phyloP scores from a whole-genome alignment of 2,329 filamentous ascomycete genomes.

The Xylariaceae sp. region DNA sequence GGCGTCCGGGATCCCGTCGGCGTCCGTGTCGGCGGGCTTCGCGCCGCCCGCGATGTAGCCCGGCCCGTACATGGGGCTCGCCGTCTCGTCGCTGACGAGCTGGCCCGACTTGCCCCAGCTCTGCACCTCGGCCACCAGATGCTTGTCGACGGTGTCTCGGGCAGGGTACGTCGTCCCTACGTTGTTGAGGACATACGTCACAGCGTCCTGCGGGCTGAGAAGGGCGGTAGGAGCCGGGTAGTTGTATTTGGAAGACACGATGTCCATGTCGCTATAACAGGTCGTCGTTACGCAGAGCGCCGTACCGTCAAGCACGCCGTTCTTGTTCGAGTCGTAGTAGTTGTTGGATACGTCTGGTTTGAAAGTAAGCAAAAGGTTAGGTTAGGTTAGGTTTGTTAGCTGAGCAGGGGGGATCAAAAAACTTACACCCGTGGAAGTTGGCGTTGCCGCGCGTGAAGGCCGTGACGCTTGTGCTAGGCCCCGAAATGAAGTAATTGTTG shows the following conservation, averaged over 20 bases:
- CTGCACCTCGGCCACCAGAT: slow-evolving; percentile 51
- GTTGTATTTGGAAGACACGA: slow-evolving; percentile 48
- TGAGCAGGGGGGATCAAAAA: background rate
- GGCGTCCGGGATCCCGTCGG: slow-evolving; percentile 58
- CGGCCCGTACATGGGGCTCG: slow-evolving; percentile 46
- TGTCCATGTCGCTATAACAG: slow-evolving; percentile 56
- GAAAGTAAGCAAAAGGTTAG: too few relatives aligned
- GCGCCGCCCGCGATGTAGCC: slow-evolving; percentile 49
- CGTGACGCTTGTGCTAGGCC: slow-evolving; percentile 55
- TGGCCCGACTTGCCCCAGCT: slow-evolving; percentile 54
- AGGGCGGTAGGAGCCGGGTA: slow-evolving; percentile 52
- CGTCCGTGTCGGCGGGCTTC: slow-evolving; percentile 52
- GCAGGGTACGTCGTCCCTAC: slow-evolving; percentile 51
- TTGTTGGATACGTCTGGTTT: slow-evolving; percentile 56
- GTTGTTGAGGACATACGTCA: slow-evolving; percentile 48
- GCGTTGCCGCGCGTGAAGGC: slow-evolving; percentile 63
- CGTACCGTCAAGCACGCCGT: slow-evolving; percentile 57
- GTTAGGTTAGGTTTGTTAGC: too few relatives aligned
- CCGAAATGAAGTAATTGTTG: slow-evolving; percentile 64
- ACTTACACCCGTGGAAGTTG: slow-evolving; percentile 57
- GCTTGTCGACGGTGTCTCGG: slow-evolving; percentile 53
- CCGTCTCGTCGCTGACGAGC: slow-evolving; percentile 54
- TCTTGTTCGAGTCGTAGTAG: slow-evolving; percentile 57
- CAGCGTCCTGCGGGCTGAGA: slow-evolving; percentile 48
- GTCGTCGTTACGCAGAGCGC: slow-evolving; percentile 49